A percentile compares a stretch with the other conserved stretches of the same genome.
Conservation (phyloP, 2,329 filamentous ascomycete genomes). For the Fusarium sp. region DNA sequence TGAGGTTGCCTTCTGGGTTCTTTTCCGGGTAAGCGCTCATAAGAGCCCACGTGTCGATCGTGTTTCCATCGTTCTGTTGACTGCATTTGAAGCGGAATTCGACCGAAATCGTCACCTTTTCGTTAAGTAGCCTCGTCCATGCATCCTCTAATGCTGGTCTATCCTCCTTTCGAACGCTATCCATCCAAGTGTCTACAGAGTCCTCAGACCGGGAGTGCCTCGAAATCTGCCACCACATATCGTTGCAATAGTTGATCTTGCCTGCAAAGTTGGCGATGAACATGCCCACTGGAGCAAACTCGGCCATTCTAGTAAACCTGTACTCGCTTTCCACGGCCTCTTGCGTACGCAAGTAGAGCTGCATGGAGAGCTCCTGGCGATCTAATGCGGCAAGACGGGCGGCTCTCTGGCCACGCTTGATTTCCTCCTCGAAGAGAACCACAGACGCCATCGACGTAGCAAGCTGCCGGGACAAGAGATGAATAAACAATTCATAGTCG, state of each 20-base stretch:
- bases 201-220: conserved; percentile 69
- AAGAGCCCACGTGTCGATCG: conserved; percentile 78
- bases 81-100: conserved; percentile 81
- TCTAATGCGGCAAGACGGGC: conserved; percentile 80
- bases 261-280: conserved; percentile 82
- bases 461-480: conserved; percentile 78
- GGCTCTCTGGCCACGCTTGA: conserved; percentile 76
- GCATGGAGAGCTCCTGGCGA: conserved; percentile 79
- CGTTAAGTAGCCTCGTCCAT: conserved; percentile 71
- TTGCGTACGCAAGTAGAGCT: conserved; percentile 73
- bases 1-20: conserved; percentile 70
- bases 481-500: conserved; percentile 82
- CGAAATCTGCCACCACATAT: conserved; percentile 80
- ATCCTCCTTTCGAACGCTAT: conserved; percentile 76
- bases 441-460: conserved; percentile 85
- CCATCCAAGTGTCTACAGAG: conserved; percentile 75
- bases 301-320: conserved; percentile 85
- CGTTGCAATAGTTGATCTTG: conserved; percentile 81
- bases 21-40: conserved; percentile 82
- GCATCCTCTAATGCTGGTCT: conserved; percentile 65
- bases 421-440: conserved; percentile 85
- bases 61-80: conserved; percentile 69
- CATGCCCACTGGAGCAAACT: conserved; percentile 84
- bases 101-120: conserved; percentile 72
- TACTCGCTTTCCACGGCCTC: conserved; percentile 76